Evolutionary conservation across 2,329 filamentous ascomycete genomes (phyloP), one percentile per base, ranked within the genome.

Genomic region (Diaporthe vaccinii): DNA sequence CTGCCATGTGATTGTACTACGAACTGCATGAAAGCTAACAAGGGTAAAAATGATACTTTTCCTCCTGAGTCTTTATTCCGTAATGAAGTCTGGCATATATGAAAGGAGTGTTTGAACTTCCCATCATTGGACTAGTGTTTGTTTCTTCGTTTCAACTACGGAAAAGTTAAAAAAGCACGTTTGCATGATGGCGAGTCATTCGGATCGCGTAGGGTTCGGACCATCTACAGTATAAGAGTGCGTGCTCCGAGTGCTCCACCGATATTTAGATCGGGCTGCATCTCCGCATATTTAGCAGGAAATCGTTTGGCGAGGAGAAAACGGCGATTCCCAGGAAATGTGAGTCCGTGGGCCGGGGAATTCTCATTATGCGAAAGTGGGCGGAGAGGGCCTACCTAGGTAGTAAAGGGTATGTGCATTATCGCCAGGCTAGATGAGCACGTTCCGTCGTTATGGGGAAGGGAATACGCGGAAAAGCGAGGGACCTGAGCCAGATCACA

Each of bases 71-170:
- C 1, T n/a, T 17, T 14, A 8, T 39, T 39, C 49, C 34, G 65
- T 39, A 41, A 28, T 22, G n/a, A 39, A 28, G 65, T 69, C 49
- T 69, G 31, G n/a, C 15, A 28, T 69, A 69, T 28, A 69, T 69
- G 34, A 69, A 55, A 28, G 34, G n/a, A 14, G 15, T 41, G 34
- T 41, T 55, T 55, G 34, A 55, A 22, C 34, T 31, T 55, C 34
- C 51, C 49, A 36, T 55, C 51, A 55, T 69, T 55, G 49, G 65
- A 55, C 46, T 69, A 55, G 65, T 67, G 61, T 68, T 41, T 53
- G 65, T 69, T 55, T 69, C 34, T 28, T 68, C 31, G 49, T 55
- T 55, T 69, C 46, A 10, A 41, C 34, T 20, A 39, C 31, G 3
- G 5, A 7, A 69, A 68, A 28, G 15, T 12, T 55, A 41, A 69